phyloP scores from a whole-genome alignment of 805 yeast species.

The Saccharomycopsis babjevae region DNA sequence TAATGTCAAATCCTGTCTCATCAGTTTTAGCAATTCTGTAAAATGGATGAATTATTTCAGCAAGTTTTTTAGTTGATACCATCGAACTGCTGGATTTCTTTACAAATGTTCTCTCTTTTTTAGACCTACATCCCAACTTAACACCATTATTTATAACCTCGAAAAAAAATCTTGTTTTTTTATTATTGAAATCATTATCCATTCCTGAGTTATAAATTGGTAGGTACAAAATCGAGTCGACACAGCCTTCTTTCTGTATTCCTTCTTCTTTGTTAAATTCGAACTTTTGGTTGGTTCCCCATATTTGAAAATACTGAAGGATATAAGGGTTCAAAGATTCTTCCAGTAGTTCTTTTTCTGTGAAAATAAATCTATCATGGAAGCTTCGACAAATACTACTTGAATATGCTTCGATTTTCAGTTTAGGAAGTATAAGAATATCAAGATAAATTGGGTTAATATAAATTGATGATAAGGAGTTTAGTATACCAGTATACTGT shows the following conservation, averaged over 20 bases:
- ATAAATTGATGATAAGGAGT: slow-evolving; percentile 31
- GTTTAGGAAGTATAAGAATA: slow-evolving; percentile 39
- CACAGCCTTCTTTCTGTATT: slow-evolving; percentile 1
- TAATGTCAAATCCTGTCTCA: background rate
- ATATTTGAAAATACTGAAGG: slow-evolving; percentile 1
- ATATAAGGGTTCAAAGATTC: background rate
- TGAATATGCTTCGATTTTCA: slow-evolving; percentile 7
- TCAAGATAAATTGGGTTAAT: slow-evolving; percentile 31
- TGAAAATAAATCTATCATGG: background rate
- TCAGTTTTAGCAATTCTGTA: background rate
- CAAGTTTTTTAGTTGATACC: background rate
- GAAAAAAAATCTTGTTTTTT: background rate
- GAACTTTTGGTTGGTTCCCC: slow-evolving; percentile 2
- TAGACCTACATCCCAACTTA: slow-evolving; percentile 14
- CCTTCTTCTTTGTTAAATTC: background rate
- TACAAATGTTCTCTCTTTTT: slow-evolving; percentile 2
- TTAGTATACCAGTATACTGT: slow-evolving; percentile 49
- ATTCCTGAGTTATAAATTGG: background rate
- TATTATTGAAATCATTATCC: background rate
- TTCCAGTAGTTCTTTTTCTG: background rate
- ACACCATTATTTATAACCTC: slow-evolving; percentile 16
- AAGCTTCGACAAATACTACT: slow-evolving; percentile 9
- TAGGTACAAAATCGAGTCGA: slow-evolving; percentile 9
- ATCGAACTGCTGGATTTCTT: background rate
- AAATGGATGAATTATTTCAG: background rate